A percentile compares a stretch with the other conserved stretches of the same genome.
These are phyloP conservation scores for Monascus purpureus DNA, from an alignment of 495 filamentous ascomycete species.

Conservation along the genomic window DNA sequence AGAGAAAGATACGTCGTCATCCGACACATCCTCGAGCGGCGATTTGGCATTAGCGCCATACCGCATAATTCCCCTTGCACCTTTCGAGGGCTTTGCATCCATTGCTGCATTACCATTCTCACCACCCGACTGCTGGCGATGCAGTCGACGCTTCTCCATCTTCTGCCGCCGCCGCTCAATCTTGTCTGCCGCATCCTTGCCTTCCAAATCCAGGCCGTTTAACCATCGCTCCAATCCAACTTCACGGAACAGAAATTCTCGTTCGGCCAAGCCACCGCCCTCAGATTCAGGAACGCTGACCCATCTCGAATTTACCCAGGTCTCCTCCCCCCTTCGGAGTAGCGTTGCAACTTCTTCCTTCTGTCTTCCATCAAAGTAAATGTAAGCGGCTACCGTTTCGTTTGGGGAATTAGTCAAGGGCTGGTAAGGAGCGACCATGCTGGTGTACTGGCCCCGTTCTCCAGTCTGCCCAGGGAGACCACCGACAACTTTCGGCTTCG, in stretches of 20 bases:
- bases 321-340: constrained; percentile 85
- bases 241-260: constrained; percentile 95
- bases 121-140: constrained; percentile 38
- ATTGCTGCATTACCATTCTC: constrained; percentile 36
- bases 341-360: constrained; percentile 98
- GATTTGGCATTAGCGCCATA: constrained; percentile 63
- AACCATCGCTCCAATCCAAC: constrained; percentile 93
- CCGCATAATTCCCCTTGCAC: constrained; percentile 48
- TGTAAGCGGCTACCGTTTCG: constrained; percentile 95
- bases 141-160: constrained; percentile 70
- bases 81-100: constrained; percentile 30
- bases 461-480: constrained; percentile 43
- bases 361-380: constrained; percentile 90
- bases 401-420: constrained; percentile 79
- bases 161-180: constrained; percentile 77
- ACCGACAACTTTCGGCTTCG: constrained; percentile 66
- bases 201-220: constrained; percentile 83
- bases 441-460: constrained; percentile 39
- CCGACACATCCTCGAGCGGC: constrained; percentile 58
- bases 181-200: constrained; percentile 74
- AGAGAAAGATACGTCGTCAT: constrained; percentile 51
- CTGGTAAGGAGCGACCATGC: constrained; percentile 67
- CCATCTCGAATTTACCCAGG: constrained; percentile 98
- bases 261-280: constrained; percentile 85
- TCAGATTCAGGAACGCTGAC: constrained; percentile 85